Evolutionary conservation across 495 filamentous ascomycete species (phyloP).

Genomic region (Trichoderma virens): DNA sequence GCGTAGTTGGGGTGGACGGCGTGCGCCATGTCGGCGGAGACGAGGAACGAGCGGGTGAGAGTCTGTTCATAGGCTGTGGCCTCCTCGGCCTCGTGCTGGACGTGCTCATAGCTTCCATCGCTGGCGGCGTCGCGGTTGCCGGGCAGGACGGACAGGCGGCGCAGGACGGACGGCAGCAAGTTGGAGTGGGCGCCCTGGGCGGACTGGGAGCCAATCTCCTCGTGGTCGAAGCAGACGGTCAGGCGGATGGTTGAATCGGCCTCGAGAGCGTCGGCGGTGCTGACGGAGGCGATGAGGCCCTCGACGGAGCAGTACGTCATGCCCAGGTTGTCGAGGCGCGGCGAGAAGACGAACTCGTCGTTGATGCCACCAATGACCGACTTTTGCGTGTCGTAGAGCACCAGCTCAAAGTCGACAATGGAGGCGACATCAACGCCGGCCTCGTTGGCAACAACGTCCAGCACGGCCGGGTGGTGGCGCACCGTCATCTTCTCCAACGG

Average conservation of each 20-base stretch:
- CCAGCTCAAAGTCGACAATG: constrained; percentile 88
- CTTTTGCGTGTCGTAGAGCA: constrained; percentile 92
- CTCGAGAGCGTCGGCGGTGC: constrained; percentile 52
- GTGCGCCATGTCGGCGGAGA: constrained; percentile 98
- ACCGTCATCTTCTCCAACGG: constrained; percentile 70
- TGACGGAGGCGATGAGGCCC: constrained; percentile 75
- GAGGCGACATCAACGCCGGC: constrained; percentile 59
- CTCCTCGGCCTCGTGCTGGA: constrained; percentile 44
- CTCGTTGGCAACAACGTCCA: constrained; percentile 79
- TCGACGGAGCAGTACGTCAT: constrained; percentile 87
- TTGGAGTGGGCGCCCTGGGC: constrained; percentile 94
- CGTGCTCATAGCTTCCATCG: constrained; percentile 44
- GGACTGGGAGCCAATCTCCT: constrained; percentile 87
- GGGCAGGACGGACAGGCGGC: constrained; percentile 75
- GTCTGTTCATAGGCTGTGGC: constrained; percentile 89
- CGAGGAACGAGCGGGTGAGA: constrained; percentile 81
- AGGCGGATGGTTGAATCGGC: constrained; percentile 76
- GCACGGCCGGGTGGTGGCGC: constrained; percentile 81
- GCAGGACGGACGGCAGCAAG: constrained; percentile 78
- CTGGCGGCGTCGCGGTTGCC: constrained; percentile 31
- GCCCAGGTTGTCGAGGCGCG: constrained; percentile 86
- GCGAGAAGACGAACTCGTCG: constrained; percentile 90
- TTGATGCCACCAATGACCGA: constrained; percentile 81
- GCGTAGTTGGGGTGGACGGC: constrained; percentile 90
- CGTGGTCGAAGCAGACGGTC: constrained; percentile 91